phyloP scores from a whole-genome alignment of 768 basidiomycete genomes.

The Punctularia strigosozonata region DNA sequence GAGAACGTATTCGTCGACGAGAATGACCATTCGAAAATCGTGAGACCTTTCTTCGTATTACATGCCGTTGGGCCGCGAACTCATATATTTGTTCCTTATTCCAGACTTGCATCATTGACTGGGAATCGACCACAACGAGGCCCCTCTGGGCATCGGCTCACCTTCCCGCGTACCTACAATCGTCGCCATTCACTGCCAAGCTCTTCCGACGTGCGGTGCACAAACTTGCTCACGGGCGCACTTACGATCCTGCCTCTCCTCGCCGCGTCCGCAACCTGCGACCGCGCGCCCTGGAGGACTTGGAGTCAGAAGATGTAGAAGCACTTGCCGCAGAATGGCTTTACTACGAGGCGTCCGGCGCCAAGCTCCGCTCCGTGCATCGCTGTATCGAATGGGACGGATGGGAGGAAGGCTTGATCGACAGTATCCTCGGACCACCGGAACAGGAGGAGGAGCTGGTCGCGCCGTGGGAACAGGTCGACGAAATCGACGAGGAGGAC shows the following conservation, averaged over 20 bases:
- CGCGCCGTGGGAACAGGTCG: conserved; percentile 22
- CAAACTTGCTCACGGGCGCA: conserved; percentile 25
- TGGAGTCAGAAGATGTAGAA: too few species aligned
- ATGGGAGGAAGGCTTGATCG: conserved; percentile 79
- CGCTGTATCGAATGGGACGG: conserved; percentile 83
- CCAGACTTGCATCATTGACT: conserved; percentile 81
- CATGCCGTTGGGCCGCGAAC: not conserved
- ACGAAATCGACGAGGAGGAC: not conserved
- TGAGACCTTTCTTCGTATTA: conserved; percentile 30
- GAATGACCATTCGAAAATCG: conserved; percentile 54
- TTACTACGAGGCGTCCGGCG: conserved; percentile 54
- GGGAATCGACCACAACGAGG: conserved; percentile 84
- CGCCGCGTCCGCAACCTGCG: conserved; percentile 10
- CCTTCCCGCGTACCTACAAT: conserved; percentile 67
- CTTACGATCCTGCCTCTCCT: conserved; percentile 7
- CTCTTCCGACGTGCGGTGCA: conserved; percentile 58
- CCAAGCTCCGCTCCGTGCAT: conserved; percentile 63
- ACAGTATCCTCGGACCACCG: conserved; percentile 62
- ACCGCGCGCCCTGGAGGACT: conserved; percentile 24
- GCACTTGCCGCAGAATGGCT: conserved; percentile 72
- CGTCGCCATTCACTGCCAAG: conserved; percentile 61
- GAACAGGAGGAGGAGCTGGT: conserved; percentile 69
- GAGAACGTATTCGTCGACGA: conserved; percentile 80
- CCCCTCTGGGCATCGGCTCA: conserved; percentile 82
- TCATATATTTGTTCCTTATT: conserved; percentile 1